phyloP scores from a whole-genome alignment of 306 rosid genomes.

The Quercus alba region DNA sequence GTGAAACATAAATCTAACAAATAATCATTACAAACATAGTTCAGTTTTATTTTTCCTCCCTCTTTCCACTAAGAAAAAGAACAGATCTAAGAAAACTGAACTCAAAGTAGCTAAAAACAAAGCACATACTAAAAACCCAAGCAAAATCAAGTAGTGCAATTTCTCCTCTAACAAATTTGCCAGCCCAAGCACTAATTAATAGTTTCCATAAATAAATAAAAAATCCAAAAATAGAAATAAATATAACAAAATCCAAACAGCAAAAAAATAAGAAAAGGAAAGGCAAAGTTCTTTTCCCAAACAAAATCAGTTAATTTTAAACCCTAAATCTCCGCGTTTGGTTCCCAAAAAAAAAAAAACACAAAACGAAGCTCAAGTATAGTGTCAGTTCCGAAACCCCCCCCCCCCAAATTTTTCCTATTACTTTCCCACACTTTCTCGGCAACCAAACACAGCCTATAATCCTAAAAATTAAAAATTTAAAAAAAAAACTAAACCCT shows the following conservation, averaged over 20 bases:
- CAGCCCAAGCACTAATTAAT: slow-evolving; percentile 9
- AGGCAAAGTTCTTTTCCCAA: slow-evolving; percentile 13
- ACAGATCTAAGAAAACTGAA: slow-evolving; percentile 23
- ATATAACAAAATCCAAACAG: neutral
- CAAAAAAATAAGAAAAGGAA: neutral
- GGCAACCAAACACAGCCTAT: slow-evolving; percentile 14
- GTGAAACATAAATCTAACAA: neutral
- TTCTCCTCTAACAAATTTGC: slow-evolving; percentile 18
- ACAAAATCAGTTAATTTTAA: slow-evolving; percentile 11
- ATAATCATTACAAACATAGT: neutral
- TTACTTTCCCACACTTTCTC: slow-evolving; percentile 18
- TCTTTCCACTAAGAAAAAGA: neutral
- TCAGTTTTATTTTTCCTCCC: neutral
- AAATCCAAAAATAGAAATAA: too few species aligned
- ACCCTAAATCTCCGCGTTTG: slow-evolving; percentile 17
- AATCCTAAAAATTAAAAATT: neutral
- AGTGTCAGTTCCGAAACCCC: slow-evolving; percentile 3
- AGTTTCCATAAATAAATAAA: neutral
- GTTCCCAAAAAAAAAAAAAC: slow-evolving; percentile 12
- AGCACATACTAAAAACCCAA: slow-evolving; percentile 2
- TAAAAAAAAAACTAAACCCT: slow-evolving; percentile 24
- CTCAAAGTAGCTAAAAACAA: slow-evolving; percentile 13
- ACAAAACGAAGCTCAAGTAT: neutral
- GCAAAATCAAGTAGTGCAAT: neutral
- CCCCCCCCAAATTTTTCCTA: slow-evolving; percentile 7